Evolutionary conservation across 2,329 filamentous ascomycete genomes (phyloP).

Genomic region (Fusarium sp.): DNA sequence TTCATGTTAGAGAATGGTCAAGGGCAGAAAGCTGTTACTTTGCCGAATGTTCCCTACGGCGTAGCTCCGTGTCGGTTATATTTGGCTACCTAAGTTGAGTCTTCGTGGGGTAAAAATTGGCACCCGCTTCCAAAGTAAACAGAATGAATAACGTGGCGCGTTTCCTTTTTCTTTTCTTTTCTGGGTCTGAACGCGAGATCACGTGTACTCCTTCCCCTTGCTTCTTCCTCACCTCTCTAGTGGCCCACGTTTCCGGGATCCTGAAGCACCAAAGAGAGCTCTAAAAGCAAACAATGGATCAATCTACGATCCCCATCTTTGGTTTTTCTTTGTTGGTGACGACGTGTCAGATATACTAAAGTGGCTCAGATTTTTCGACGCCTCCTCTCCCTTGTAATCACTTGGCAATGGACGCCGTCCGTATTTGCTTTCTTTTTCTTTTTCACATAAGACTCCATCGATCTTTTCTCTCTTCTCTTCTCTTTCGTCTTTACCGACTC

Average conservation of each 20-base stretch:
- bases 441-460: neutral
- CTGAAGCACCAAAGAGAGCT: constrained; percentile 19
- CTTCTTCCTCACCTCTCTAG: constrained; percentile 18
- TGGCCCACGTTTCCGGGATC: constrained; percentile 35
- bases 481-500: constrained; percentile 26
- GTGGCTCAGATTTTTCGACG: constrained; percentile 32
- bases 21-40: constrained; percentile 31
- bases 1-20: constrained; percentile 48
- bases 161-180: constrained; percentile 11
- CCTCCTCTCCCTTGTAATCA: constrained; percentile 25
- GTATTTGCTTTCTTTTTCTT: constrained; percentile 23
- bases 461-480: constrained; percentile 11
- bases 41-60: constrained; percentile 18
- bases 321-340: constrained; percentile 35
- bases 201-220: constrained; percentile 32
- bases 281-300: constrained; percentile 22
- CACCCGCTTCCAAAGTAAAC: constrained; percentile 47
- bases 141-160: constrained; percentile 45
- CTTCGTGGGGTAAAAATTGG: constrained; percentile 45
- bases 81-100: neutral
- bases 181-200: constrained; percentile 37
- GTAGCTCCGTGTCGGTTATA: constrained; percentile 20
- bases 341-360: constrained; percentile 32
- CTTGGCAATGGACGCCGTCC: constrained; percentile 18
- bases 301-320: constrained; percentile 39